A percentile compares a stretch with the other conserved stretches of the same genome.
Evolutionary conservation across 441 rosid genomes (phyloP).

Genomic region (Macaranga tanarius): DNA sequence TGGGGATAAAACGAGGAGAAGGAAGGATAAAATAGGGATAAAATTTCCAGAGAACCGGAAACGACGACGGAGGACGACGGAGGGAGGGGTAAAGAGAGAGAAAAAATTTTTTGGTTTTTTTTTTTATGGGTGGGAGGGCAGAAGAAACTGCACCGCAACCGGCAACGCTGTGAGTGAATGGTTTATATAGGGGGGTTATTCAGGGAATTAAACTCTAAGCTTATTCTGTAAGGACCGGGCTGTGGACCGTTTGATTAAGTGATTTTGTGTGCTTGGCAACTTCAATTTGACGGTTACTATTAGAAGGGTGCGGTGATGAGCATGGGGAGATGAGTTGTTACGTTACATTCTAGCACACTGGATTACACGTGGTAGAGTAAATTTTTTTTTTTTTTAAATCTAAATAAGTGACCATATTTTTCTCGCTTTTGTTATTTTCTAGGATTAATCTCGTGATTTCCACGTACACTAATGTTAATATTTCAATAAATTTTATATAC

Average conservation of each 20-base stretch:
- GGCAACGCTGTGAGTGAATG: constrained; percentile 9
- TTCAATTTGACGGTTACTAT: background rate
- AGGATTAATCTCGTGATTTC: no score
- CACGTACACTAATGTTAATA: no score
- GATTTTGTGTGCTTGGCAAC: background rate
- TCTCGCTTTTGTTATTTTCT: background rate
- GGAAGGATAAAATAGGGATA: constrained; percentile 34
- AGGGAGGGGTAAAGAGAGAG: constrained; percentile 14
- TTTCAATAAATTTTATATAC: no score
- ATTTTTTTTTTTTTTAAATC: no score
- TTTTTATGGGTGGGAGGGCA: constrained; percentile 40
- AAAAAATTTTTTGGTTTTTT: constrained; percentile 26
- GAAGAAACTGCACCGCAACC: constrained; percentile 58
- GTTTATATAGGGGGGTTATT: constrained; percentile 27
- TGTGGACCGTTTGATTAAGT: constrained; percentile 23
- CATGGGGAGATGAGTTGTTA: background rate
- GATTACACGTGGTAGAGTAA: constrained; percentile 4
- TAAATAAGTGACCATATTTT: background rate
- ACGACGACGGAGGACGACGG: constrained; percentile 23
- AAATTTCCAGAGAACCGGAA: constrained; percentile 35
- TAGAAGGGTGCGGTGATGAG: background rate
- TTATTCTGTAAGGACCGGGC: background rate
- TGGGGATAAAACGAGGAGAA: constrained; percentile 21
- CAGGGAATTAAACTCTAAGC: constrained; percentile 37
- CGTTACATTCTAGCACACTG: background rate